A percentile compares a stretch with the other conserved stretches of the same genome.
These are phyloP conservation scores for Prinsepia uniflora DNA, from an alignment of 306 rosid species.

Conservation along the genomic window DNA sequence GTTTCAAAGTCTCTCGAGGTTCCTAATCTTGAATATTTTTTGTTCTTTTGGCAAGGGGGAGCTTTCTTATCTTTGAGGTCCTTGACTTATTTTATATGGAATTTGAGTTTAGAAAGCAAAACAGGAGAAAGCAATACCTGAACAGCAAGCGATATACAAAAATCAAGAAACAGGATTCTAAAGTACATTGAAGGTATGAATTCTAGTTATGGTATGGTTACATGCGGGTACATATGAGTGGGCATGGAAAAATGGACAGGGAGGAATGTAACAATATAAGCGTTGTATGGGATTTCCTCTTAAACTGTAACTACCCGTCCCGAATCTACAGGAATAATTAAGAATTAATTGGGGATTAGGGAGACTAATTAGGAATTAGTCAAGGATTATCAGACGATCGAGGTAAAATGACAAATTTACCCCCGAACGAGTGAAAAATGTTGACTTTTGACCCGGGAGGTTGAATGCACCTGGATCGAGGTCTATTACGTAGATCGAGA, in stretches of 20 bases:
- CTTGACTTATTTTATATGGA: constrained; percentile 27
- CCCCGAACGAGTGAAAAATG: no score
- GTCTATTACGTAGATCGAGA: no score
- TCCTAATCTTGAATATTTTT: constrained; percentile 4
- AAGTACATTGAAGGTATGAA: constrained; percentile 45
- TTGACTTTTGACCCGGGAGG: no score
- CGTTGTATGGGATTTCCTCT: background rate
- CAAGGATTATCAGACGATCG: no score
- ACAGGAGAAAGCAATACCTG: constrained; percentile 52
- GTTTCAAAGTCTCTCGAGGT: constrained; percentile 73
- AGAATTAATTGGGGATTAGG: no score
- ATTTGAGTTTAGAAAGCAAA: constrained; percentile 56
- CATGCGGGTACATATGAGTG: background rate
- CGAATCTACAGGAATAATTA: no score
- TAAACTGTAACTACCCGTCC: no score
- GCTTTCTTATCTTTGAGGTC: constrained; percentile 18
- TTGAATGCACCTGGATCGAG: no score
- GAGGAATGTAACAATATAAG: background rate
- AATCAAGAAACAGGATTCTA: constrained; percentile 20
- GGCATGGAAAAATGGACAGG: background rate
- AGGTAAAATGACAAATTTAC: no score
- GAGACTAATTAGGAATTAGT: no score
- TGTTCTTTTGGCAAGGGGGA: constrained; percentile 8
- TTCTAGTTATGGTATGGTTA: constrained; percentile 6
- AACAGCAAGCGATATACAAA: constrained; percentile 24